Percentiles rank a stretch among this genome's conserved stretches.
Evolutionary conservation across 306 rosid genomes (phyloP).

Genomic region (Rosa chinensis): DNA sequence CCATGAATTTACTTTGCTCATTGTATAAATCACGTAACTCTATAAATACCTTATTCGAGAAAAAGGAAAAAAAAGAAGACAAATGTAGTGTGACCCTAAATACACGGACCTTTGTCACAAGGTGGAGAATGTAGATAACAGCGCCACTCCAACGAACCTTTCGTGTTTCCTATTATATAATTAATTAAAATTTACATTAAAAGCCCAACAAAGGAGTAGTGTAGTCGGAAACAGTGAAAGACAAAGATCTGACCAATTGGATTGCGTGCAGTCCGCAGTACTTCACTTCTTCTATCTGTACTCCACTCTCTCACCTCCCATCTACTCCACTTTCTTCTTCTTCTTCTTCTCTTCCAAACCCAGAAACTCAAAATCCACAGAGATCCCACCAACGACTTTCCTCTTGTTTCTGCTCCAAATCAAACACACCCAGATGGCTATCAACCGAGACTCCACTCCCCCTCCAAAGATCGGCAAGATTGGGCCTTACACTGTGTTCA

Average conservation of each 20-base stretch:
- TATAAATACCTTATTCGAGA: too few species aligned
- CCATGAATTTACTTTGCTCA: too few species aligned
- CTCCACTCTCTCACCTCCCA: neutral
- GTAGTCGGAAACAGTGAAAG: neutral
- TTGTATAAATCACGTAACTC: too few species aligned
- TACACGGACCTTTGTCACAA: too few species aligned
- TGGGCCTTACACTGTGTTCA: slow-evolving; percentile 97
- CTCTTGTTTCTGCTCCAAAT: slow-evolving; percentile 14
- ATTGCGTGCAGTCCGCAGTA: slow-evolving; percentile 35
- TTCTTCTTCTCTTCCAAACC: neutral
- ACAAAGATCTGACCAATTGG: slow-evolving; percentile 33
- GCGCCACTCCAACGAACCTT: too few species aligned
- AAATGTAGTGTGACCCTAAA: too few species aligned
- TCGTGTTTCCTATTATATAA: too few species aligned
- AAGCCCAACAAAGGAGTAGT: neutral
- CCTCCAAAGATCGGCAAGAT: slow-evolving; percentile 91
- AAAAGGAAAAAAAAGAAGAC: too few species aligned
- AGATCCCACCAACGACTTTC: neutral
- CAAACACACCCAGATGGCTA: slow-evolving; percentile 47
- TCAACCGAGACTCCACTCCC: slow-evolving; percentile 73
- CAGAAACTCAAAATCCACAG: slow-evolving; percentile 7
- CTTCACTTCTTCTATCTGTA: neutral
- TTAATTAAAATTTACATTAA: neutral
- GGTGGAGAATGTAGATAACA: too few species aligned
- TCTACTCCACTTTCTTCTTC: neutral